Percentiles rank a stretch among this genome's conserved stretches.
Evolutionary conservation across 148 eudicot species (phyloP).

Genomic region (Spergularia marina): DNA sequence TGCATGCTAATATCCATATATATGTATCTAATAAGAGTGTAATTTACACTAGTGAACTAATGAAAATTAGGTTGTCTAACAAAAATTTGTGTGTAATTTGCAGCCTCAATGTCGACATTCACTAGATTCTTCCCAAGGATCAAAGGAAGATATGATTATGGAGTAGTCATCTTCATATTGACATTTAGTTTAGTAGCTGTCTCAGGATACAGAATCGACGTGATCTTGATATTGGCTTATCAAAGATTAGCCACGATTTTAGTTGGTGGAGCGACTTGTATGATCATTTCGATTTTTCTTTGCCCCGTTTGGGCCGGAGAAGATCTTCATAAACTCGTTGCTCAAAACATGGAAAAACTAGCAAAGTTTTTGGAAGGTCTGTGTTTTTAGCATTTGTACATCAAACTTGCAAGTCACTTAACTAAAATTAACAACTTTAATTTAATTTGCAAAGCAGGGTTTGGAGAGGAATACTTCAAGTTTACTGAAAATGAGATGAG

Average conservation of each 20-base stretch:
- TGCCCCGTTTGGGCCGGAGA: conserved; percentile 62
- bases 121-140: conserved; percentile 38
- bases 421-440: background rate
- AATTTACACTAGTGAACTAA: too few relatives aligned
- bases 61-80: too few relatives aligned
- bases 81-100: background rate
- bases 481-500: conserved; percentile 15
- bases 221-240: conserved; percentile 35
- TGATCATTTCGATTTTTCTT: conserved; percentile 34
- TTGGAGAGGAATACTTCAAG: conserved; percentile 31
- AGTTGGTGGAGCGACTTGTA: conserved; percentile 37
- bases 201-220: conserved; percentile 37
- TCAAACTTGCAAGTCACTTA: background rate
- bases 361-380: conserved; percentile 45
- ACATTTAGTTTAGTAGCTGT: conserved; percentile 45
- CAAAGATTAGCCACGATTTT: conserved; percentile 36
- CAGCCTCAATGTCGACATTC: conserved; percentile 45
- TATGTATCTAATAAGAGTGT: too few relatives aligned
- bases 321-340: conserved; percentile 45
- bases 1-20: too few relatives aligned
- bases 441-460: conserved; percentile 20
- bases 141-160: conserved; percentile 46
- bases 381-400: conserved; percentile 2
- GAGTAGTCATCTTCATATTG: conserved; percentile 44
- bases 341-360: conserved; percentile 36